Percentiles rank a stretch among this genome's conserved stretches.
These are phyloP conservation scores for Penicillium simplicissimum DNA, from an alignment of 495 filamentous ascomycete species.

Conservation along the genomic window DNA sequence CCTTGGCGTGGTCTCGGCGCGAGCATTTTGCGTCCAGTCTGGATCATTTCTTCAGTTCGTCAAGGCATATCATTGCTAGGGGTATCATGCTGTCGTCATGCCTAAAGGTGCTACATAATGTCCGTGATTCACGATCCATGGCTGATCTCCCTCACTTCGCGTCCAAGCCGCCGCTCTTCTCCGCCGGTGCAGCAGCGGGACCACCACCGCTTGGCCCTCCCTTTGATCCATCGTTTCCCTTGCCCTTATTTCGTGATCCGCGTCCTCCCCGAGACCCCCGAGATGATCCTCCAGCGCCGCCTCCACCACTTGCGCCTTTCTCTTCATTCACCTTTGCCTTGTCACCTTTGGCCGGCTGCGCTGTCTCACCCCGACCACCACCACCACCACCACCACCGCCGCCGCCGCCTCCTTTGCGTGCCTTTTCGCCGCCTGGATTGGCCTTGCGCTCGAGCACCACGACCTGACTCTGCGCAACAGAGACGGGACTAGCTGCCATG, in stretches of 20 bases:
- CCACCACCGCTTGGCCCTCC: constrained; percentile 11
- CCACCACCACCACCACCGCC: constrained; percentile 8
- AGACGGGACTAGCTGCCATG: constrained; percentile 75
- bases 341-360: constrained; percentile 5
- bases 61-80: neutral
- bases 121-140: too few species aligned
- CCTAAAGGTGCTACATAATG: constrained; percentile 6
- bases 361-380: constrained; percentile 24
- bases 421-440: constrained; percentile 40
- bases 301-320: constrained; percentile 6
- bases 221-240: constrained; percentile 19
- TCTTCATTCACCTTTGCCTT: constrained; percentile 16
- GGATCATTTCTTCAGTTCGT: neutral
- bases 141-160: constrained; percentile 9
- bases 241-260: constrained; percentile 30
- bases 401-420: constrained; percentile 41
- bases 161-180: constrained; percentile 22
- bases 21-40: too few species aligned
- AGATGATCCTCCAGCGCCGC: constrained; percentile 31
- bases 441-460: constrained; percentile 81
- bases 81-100: constrained; percentile 1
- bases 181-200: constrained; percentile 8
- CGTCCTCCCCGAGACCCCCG: constrained; percentile 41
- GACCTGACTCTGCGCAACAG: constrained; percentile 80
- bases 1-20: too few species aligned